A percentile compares a stretch with the other conserved stretches of the same genome.
phyloP scores from a whole-genome alignment of 192 early-diverging fungal species.

The Backusella liffmaniae region DNA sequence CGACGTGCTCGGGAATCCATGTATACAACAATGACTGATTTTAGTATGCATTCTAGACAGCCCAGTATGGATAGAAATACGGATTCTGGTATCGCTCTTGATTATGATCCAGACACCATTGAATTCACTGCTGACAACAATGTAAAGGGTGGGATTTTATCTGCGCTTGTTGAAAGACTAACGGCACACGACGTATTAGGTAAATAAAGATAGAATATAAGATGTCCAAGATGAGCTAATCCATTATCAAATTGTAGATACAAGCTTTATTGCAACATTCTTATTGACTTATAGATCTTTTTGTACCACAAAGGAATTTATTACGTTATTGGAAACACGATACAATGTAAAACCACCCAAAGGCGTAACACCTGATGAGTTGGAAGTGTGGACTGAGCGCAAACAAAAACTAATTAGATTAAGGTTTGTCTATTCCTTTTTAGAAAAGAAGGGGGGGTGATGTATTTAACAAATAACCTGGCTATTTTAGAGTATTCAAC shows the following conservation, averaged over 20 bases:
- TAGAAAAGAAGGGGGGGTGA: not conserved
- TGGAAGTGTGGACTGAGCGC: conserved; percentile 76
- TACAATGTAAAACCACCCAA: conserved; percentile 72
- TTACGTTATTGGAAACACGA: conserved; percentile 70
- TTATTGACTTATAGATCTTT: conserved; percentile 90
- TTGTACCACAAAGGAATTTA: conserved; percentile 73
- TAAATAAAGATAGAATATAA: not conserved
- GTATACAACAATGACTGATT: not conserved
- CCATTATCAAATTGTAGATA: conserved; percentile 45
- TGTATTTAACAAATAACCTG: not conserved
- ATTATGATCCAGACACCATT: conserved; percentile 63
- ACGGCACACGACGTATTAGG: conserved; percentile 70
- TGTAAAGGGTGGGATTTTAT: conserved; percentile 79
- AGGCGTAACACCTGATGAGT: conserved; percentile 62
- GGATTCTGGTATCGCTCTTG: conserved; percentile 20
- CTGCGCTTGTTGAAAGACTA: conserved; percentile 75
- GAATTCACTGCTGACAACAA: conserved; percentile 68
- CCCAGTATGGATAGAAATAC: not conserved
- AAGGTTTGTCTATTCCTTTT: conserved; percentile 35
- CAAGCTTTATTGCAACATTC: conserved; percentile 81
- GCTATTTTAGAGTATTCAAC: conserved; percentile 66
- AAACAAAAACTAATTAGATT: conserved; percentile 85
- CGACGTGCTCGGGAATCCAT: conserved; percentile 1
- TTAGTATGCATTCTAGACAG: not conserved
- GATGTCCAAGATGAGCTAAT: not conserved